phyloP scores from a whole-genome alignment of 306 rosid genomes.

The Rosa persica region DNA sequence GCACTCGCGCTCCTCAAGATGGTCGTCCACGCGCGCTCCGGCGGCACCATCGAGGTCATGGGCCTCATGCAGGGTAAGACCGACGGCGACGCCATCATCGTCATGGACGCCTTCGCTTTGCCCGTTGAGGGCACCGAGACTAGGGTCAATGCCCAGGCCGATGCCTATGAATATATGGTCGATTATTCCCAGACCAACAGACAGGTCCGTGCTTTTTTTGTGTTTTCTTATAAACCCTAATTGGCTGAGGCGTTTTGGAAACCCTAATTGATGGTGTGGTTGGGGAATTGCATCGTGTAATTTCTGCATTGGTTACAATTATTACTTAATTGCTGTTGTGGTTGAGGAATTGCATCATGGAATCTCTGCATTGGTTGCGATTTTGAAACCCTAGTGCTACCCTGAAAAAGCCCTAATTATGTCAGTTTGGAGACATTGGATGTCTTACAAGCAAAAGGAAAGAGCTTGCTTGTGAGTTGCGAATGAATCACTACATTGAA shows the following conservation, averaged over 20 bases:
- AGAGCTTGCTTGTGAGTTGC: not conserved
- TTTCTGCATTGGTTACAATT: not conserved
- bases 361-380: not conserved
- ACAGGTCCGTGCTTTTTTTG: slow-evolving; percentile 46
- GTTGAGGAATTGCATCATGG: not conserved
- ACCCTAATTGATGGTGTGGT: slow-evolving; percentile 9
- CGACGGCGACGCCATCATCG: slow-evolving; percentile 83
- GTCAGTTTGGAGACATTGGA: too few species aligned
- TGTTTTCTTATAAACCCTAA: not conserved
- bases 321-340: not conserved
- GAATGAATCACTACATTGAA: not conserved
- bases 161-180: slow-evolving; percentile 95
- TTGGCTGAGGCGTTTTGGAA: not conserved
- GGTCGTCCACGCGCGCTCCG: slow-evolving; percentile 99
- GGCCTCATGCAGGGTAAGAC: slow-evolving; percentile 99
- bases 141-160: slow-evolving; percentile 98
- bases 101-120: slow-evolving; percentile 92
- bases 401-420: too few species aligned
- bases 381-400: not conserved
- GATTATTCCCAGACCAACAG: slow-evolving; percentile 93
- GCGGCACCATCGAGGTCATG: slow-evolving; percentile 95
- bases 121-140: slow-evolving; percentile 99
- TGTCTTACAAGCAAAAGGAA: not conserved
- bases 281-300: not conserved
- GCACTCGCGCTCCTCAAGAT: slow-evolving; percentile 96